These are phyloP conservation scores for Hypoxylon lienhwacheense DNA, from an alignment of 495 filamentous ascomycete genomes.

Conservation along the genomic window DNA sequence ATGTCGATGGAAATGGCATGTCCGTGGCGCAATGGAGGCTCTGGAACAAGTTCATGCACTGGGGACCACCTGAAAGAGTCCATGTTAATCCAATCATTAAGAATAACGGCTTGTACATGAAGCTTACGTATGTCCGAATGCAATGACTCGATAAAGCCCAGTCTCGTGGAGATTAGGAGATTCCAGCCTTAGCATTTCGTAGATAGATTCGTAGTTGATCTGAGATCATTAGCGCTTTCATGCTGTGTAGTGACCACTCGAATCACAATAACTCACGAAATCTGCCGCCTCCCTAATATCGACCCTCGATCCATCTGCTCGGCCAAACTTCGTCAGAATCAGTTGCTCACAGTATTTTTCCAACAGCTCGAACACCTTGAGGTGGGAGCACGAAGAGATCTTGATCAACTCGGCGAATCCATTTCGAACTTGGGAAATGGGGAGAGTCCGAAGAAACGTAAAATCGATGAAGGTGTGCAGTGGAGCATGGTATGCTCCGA, in stretches of 20 bases:
- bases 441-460: constrained; percentile 62
- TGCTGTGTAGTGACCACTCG: background rate
- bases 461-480: constrained; percentile 68
- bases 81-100: background rate
- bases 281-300: constrained; percentile 60
- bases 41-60: constrained; percentile 62
- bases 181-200: constrained; percentile 65
- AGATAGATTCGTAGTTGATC: constrained; percentile 61
- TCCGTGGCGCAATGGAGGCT: constrained; percentile 63
- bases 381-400: constrained; percentile 64
- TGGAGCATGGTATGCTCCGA: constrained; percentile 68
- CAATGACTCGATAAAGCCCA: constrained; percentile 63
- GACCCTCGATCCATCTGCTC: constrained; percentile 48
- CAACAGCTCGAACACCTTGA: constrained; percentile 59
- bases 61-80: constrained; percentile 57
- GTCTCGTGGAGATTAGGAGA: constrained; percentile 67
- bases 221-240: constrained; percentile 16
- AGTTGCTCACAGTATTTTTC: constrained; percentile 63
- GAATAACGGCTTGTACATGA: background rate
- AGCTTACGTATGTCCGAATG: constrained; percentile 66
- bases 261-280: constrained; percentile 14
- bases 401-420: constrained; percentile 70
- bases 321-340: constrained; percentile 59
- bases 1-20: constrained; percentile 70
- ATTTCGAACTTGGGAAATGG: constrained; percentile 62